phyloP scores from a whole-genome alignment of 208 protist species.

The Histomonas meleagridis region DNA sequence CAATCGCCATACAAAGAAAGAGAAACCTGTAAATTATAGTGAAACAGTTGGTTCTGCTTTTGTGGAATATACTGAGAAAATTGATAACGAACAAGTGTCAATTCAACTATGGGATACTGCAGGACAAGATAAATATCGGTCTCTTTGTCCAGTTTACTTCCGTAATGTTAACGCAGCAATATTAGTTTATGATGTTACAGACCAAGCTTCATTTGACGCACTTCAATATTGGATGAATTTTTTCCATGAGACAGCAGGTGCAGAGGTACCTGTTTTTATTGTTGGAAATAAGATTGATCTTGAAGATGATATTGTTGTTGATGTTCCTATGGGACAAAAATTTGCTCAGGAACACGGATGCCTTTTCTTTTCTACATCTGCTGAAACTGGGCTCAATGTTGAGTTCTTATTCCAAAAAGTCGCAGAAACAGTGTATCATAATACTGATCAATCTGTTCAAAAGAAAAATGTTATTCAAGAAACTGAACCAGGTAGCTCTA shows the following conservation, averaged over 20 bases:
- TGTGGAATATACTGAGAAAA: constrained; percentile 82
- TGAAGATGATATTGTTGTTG: background rate
- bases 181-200: constrained; percentile 29
- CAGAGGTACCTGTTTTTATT: background rate
- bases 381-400: background rate
- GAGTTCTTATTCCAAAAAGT: background rate
- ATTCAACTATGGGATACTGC: constrained; percentile 80
- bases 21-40: constrained; percentile 71
- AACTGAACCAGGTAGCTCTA: no score
- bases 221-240: background rate
- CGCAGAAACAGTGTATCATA: background rate
- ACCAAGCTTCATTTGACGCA: background rate
- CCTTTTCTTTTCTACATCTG: background rate
- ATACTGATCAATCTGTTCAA: background rate
- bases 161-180: constrained; percentile 83
- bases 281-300: constrained; percentile 11
- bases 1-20: constrained; percentile 62
- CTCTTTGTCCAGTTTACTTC: constrained; percentile 76
- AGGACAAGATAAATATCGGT: constrained; percentile 71
- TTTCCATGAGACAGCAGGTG: background rate
- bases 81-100: constrained; percentile 75
- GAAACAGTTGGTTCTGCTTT: constrained; percentile 96
- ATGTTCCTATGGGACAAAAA: no score
- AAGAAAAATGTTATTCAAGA: no score
- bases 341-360: background rate